These are phyloP conservation scores for Lolium multiflorum DNA, from an alignment of 176 grass and related monocot species.

Conservation along the genomic window DNA sequence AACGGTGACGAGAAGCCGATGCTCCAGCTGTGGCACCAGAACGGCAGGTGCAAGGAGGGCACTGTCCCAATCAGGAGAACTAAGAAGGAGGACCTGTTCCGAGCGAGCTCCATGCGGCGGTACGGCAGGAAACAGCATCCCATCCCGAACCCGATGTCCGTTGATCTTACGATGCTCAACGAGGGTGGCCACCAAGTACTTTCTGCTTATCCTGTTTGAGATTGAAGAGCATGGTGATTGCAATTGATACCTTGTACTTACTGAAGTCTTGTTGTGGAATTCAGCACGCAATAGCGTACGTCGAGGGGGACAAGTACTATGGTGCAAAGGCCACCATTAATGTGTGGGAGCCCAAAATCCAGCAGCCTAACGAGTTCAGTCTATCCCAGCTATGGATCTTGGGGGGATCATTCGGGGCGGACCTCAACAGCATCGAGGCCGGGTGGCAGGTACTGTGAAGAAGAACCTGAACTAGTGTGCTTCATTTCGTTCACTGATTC, in stretches of 20 bases:
- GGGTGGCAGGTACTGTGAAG: slow-evolving; percentile 73
- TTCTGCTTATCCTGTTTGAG: not conserved
- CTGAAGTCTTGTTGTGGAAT: slow-evolving; percentile 24
- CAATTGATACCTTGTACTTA: slow-evolving; percentile 12
- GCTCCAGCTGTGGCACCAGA: slow-evolving; percentile 68
- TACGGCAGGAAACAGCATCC: slow-evolving; percentile 59
- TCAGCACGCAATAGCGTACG: slow-evolving; percentile 68
- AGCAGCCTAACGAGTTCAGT: slow-evolving; percentile 79
- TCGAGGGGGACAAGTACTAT: slow-evolving; percentile 74
- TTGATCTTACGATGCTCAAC: slow-evolving; percentile 60
- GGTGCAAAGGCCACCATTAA: slow-evolving; percentile 84
- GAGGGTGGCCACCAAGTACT: slow-evolving; percentile 66
- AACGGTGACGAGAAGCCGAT: slow-evolving; percentile 44
- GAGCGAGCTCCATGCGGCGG: slow-evolving; percentile 56
- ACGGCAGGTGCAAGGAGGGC: slow-evolving; percentile 58
- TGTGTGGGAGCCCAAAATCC: slow-evolving; percentile 86
- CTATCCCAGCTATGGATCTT: slow-evolving; percentile 82
- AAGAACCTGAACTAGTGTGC: slow-evolving; percentile 16
- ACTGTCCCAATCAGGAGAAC: slow-evolving; percentile 74
- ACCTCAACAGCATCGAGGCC: slow-evolving; percentile 88
- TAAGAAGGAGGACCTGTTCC: slow-evolving; percentile 58
- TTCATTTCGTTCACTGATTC: not conserved
- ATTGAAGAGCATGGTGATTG: not conserved
- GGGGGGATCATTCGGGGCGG: slow-evolving; percentile 66
- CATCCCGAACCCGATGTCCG: slow-evolving; percentile 41